A percentile compares a stretch with the other conserved stretches of the same genome.
Conservation (phyloP, 1,284 basidiomycete genomes). For the Boletus austroedulis region DNA sequence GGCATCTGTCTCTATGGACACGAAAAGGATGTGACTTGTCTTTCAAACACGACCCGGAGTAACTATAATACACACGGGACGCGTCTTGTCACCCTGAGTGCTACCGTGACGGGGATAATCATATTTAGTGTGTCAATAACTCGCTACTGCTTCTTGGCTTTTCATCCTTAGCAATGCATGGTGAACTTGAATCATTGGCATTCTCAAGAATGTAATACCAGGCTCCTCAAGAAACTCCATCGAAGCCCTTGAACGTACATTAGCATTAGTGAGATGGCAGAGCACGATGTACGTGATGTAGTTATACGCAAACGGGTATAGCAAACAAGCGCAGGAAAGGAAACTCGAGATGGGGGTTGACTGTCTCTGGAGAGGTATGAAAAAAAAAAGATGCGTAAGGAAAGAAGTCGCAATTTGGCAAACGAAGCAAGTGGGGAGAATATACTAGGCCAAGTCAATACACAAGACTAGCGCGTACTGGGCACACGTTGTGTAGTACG, state of each 20-base stretch:
- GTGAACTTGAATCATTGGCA: too few species aligned
- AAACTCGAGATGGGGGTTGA: constrained; percentile 12
- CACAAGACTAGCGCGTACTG: constrained; percentile 15
- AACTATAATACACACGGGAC: too few species aligned
- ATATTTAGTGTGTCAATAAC: too few species aligned
- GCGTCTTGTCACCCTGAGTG: too few species aligned
- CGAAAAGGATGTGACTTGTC: too few species aligned
- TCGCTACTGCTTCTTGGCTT: too few species aligned
- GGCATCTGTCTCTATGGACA: background rate
- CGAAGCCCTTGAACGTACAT: constrained; percentile 26
- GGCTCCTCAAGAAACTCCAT: constrained; percentile 14
- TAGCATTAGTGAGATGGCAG: constrained; percentile 35
- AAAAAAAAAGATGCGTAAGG: constrained; percentile 14
- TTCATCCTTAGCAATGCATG: background rate
- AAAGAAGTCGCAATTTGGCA: background rate
- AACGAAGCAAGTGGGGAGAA: constrained; percentile 7
- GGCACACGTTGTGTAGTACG: constrained; percentile 21
- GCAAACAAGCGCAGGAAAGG: constrained; percentile 13
- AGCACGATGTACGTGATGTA: constrained; percentile 32
- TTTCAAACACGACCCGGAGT: too few species aligned
- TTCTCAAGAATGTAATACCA: background rate
- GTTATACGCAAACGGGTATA: constrained; percentile 33
- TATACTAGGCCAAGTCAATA: constrained; percentile 1
- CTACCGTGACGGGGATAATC: too few species aligned
- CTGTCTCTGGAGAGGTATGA: constrained; percentile 8